Conservation (phyloP, 2,329 filamentous ascomycete species). For the Sclerotinia borealis region DNA sequence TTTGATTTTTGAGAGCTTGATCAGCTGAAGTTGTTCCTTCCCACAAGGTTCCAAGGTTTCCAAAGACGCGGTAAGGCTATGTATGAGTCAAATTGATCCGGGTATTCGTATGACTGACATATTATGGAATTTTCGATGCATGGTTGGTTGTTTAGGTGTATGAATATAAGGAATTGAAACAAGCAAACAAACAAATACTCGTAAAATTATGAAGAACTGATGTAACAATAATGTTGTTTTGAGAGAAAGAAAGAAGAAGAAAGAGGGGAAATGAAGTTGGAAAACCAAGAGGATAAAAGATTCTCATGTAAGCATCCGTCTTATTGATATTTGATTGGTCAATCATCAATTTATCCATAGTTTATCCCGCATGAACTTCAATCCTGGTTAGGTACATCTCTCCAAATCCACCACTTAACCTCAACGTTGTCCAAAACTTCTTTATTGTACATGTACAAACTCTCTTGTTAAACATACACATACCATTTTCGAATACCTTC, state of each 20-base stretch:
- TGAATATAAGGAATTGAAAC: background rate
- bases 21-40: background rate
- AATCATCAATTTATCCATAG: background rate
- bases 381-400: background rate
- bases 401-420: background rate
- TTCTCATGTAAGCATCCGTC: background rate
- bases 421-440: conserved; percentile 6
- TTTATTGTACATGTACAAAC: background rate
- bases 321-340: background rate
- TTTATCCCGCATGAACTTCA: background rate
- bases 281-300: background rate
- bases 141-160: background rate
- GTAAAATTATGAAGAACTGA: background rate
- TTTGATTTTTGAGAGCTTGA: background rate
- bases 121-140: background rate
- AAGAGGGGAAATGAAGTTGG: background rate
- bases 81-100: background rate
- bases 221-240: background rate
- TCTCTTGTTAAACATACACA: background rate
- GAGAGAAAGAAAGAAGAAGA: background rate
- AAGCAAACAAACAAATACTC: background rate
- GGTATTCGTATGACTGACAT: background rate
- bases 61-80: background rate
- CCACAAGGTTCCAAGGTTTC: background rate
- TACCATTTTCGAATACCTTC: background rate